A percentile compares a stretch with the other conserved stretches of the same genome.
phyloP scores from a whole-genome alignment of 2,329 filamentous ascomycete species.

The Pseudogymnoascus sp. region DNA sequence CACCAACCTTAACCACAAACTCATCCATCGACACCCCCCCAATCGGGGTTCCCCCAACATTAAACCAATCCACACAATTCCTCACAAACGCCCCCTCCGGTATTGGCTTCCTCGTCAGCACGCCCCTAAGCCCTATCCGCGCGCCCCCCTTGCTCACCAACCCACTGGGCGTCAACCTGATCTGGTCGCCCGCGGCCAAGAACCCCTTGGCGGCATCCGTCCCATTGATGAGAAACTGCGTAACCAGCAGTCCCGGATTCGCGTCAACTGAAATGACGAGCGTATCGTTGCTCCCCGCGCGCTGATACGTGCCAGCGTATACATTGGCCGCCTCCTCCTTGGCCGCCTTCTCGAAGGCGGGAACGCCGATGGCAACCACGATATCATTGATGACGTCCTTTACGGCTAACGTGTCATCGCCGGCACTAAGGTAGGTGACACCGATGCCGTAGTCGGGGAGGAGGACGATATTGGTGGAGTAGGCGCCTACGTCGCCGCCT shows the following conservation, averaged over 20 bases:
- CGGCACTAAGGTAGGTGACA: slow-evolving; percentile 33
- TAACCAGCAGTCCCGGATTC: slow-evolving; percentile 23
- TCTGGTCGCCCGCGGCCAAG: not conserved
- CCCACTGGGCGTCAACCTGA: slow-evolving; percentile 14
- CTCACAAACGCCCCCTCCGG: slow-evolving; percentile 15
- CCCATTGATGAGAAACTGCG: slow-evolving; percentile 26
- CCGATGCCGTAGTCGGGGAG: slow-evolving; percentile 37
- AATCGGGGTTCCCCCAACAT: slow-evolving; percentile 20
- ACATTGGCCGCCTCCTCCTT: slow-evolving; percentile 23
- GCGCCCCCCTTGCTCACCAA: slow-evolving; percentile 13
- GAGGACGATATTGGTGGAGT: slow-evolving; percentile 31
- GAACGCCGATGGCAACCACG: slow-evolving; percentile 25
- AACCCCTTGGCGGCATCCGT: slow-evolving; percentile 21
- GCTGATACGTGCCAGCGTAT: slow-evolving; percentile 15
- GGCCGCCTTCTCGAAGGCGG: slow-evolving; percentile 27
- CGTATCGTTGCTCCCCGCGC: slow-evolving; percentile 20
- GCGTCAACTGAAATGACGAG: slow-evolving; percentile 21
- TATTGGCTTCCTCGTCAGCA: slow-evolving; percentile 10
- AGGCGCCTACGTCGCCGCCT: slow-evolving; percentile 32
- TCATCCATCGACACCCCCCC: slow-evolving; percentile 19
- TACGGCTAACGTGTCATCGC: slow-evolving; percentile 11
- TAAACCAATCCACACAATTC: slow-evolving; percentile 16
- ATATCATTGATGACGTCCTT: slow-evolving; percentile 21
- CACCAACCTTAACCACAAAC: slow-evolving; percentile 25
- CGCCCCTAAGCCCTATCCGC: slow-evolving; percentile 13